Percentiles rank a stretch among this genome's conserved stretches.
Evolutionary conservation across 1,139 yeast genomes (phyloP).

Genomic region (Suhomyces wounanorum): DNA sequence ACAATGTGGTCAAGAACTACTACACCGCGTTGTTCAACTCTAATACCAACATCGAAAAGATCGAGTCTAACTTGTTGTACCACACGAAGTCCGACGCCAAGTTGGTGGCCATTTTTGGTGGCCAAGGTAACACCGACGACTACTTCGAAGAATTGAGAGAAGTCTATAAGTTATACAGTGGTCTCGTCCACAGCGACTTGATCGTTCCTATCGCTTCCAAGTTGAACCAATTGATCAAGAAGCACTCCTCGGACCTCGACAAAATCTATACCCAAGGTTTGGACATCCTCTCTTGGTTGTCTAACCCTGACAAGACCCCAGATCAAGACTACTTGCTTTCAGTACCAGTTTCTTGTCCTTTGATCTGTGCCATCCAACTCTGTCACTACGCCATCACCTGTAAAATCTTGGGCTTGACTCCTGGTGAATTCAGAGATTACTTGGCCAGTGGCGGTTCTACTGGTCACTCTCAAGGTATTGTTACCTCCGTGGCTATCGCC

Average conservation of each 20-base stretch:
- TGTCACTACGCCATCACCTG: conserved; percentile 91
- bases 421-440: conserved; percentile 78
- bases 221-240: conserved; percentile 67
- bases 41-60: conserved; percentile 25
- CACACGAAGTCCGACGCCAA: conserved; percentile 50
- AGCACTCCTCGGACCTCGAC: conserved; percentile 57
- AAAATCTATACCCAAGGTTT: conserved; percentile 94
- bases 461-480: conserved; percentile 97
- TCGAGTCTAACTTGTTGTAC: conserved; percentile 53
- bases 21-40: conserved; percentile 64
- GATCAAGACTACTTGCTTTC: conserved; percentile 84
- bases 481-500: conserved; percentile 90
- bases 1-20: conserved; percentile 67
- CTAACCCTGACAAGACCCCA: conserved; percentile 83
- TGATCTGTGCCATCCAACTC: conserved; percentile 92
- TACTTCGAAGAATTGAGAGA: conserved; percentile 96
- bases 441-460: conserved; percentile 72
- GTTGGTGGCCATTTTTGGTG: conserved; percentile 89
- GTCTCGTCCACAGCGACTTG: conserved; percentile 66
- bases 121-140: conserved; percentile 98
- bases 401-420: conserved; percentile 79
- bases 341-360: conserved; percentile 94
- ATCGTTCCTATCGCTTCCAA: conserved; percentile 68
- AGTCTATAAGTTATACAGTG: conserved; percentile 72
- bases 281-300: conserved; percentile 85